Base-by-base conservation (phyloP, 176 grass and related monocot species). In the Ampelocalamus luodianensis region DNA sequence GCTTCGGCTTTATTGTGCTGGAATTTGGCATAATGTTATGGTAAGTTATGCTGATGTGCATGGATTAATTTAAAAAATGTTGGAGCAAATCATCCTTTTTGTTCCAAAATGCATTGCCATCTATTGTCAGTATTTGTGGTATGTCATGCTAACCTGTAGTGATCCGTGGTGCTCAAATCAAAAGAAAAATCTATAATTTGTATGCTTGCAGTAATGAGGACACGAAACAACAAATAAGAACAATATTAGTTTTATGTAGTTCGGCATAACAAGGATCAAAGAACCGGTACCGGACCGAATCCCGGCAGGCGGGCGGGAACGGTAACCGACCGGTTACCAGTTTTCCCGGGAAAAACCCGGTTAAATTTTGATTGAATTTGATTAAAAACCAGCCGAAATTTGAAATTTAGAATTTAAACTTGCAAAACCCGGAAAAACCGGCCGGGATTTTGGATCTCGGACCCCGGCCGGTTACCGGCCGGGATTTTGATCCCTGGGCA, bases 21-120 rank as follows among this genome's bases (percentile, higher is more conserved):
- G 96, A 16, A 89, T 98, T 72, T 98, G 96, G 93, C 93, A 98
- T 92, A 98, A 98, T 90, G 62, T 88, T 71, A 81, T 87, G 69
- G 96, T 98, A 83, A 85, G 87, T 86, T 83, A 64, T 81, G 40
- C 54, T 80, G 50, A n/a, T 26, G 5, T 83, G 55, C 65, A 44
- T 83, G 76, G 38, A 46, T 72, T 84, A 79, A 54, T 78, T 62
- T 39, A 5, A 48, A 79, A 79, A 65, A 55, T 16, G 32, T 45
- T 65, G 16, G 18, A 59, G 14, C 8, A 74, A 15, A 62, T 58
- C 22, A 76, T 80, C 10, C 74, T 81, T 61, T 70, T 65, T 27
- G 24, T 51, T 84, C 74, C 71, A 40, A 39, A 67, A 53, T 18
- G 15, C 22, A 53, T 62, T 84, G 14, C 15, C 59, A 65, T 13